phyloP scores from a whole-genome alignment of 164 flowering plant species.

The Santalum album region DNA sequence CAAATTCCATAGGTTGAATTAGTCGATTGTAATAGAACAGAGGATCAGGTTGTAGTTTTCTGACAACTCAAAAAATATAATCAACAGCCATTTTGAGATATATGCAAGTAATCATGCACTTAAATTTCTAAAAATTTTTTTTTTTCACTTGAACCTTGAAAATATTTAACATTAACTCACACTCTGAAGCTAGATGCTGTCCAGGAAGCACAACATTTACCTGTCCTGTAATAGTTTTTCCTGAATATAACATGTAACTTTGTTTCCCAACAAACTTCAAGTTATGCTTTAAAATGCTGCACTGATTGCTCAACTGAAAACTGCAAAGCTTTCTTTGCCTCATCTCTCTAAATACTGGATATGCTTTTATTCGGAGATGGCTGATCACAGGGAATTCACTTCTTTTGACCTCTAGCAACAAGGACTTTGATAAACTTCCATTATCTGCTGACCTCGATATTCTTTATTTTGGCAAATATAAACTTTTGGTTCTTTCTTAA shows the following conservation, averaged over 20 bases:
- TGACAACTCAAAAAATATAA: too few relatives aligned
- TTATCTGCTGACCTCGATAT: constrained; percentile 33
- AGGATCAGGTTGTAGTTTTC: too few relatives aligned
- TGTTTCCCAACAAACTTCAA: too few relatives aligned
- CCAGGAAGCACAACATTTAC: constrained; percentile 42
- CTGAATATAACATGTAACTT: constrained; percentile 42
- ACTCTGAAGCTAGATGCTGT: constrained; percentile 19
- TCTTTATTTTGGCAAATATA: constrained; percentile 75
- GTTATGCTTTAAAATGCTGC: too few relatives aligned
- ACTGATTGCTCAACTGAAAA: constrained; percentile 59
- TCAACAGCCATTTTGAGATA: too few relatives aligned
- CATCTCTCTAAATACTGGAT: constrained; percentile 49
- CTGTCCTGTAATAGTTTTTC: constrained; percentile 44
- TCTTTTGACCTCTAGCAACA: too few relatives aligned
- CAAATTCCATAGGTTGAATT: background rate
- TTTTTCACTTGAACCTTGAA: too few relatives aligned
- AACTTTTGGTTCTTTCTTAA: constrained; percentile 64
- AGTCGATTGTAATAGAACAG: too few relatives aligned
- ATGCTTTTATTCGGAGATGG: too few relatives aligned
- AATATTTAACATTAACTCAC: constrained; percentile 11
- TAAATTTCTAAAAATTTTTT: too few relatives aligned
- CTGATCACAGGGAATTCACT: too few relatives aligned
- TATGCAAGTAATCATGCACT: too few relatives aligned
- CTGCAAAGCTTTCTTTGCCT: constrained; percentile 54
- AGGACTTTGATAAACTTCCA: constrained; percentile 51